phyloP scores from a whole-genome alignment of 768 basidiomycete species.

The Termitomyces sp. region DNA sequence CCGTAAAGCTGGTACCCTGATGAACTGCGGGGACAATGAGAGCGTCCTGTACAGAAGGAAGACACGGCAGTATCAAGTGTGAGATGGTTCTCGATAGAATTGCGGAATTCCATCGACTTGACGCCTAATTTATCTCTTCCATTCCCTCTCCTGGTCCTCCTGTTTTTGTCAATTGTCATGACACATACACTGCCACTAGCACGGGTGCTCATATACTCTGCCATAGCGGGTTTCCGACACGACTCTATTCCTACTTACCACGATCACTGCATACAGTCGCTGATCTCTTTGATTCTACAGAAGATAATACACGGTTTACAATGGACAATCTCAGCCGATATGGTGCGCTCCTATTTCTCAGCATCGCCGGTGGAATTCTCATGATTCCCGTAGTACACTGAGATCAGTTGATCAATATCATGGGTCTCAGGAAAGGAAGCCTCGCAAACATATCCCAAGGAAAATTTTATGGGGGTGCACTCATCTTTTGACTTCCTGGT shows the following conservation, averaged over 20 bases:
- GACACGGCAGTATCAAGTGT: slow-evolving; percentile 37
- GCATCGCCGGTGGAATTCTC: too few species aligned
- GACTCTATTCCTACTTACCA: too few species aligned
- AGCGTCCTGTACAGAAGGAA: background rate
- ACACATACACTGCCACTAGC: slow-evolving; percentile 15
- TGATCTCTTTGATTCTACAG: slow-evolving; percentile 46
- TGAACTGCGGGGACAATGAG: background rate
- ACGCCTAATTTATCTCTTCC: background rate
- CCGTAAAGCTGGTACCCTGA: slow-evolving; percentile 80
- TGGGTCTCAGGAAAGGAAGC: slow-evolving; percentile 49
- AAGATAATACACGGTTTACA: slow-evolving; percentile 53
- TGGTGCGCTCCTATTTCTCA: slow-evolving; percentile 58
- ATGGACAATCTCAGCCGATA: slow-evolving; percentile 47
- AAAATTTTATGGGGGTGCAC: slow-evolving; percentile 68
- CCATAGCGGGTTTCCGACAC: slow-evolving; percentile 59
- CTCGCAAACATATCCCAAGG: slow-evolving; percentile 65
- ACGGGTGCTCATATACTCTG: slow-evolving; percentile 56
- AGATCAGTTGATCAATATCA: too few species aligned
- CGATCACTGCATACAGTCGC: too few species aligned
- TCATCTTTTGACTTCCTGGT: slow-evolving; percentile 30
- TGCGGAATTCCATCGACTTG: too few species aligned
- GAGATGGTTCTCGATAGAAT: too few species aligned
- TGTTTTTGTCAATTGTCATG: background rate
- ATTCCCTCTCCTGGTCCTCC: background rate
- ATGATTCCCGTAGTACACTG: background rate